A percentile compares a stretch with the other conserved stretches of the same genome.
phyloP scores from a whole-genome alignment of 140 eudicot species.

The Ambrosia hybrid region DNA sequence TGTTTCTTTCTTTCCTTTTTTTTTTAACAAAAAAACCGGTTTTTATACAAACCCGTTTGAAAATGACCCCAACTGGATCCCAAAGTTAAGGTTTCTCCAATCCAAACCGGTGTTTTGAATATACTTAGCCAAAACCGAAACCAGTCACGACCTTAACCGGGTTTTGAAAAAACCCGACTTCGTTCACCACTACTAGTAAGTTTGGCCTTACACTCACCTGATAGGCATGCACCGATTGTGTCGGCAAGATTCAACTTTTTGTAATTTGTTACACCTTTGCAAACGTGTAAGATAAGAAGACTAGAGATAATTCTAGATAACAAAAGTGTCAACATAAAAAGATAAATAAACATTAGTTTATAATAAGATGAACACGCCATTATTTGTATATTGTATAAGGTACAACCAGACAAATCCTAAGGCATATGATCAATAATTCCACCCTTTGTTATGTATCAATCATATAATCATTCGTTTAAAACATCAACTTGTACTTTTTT shows the following conservation, averaged over 20 bases:
- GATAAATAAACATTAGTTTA: neutral
- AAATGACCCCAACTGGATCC: no score
- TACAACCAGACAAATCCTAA: neutral
- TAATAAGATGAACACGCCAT: conserved; percentile 7
- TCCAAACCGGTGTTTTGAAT: no score
- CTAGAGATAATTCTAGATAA: neutral
- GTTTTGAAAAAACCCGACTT: no score
- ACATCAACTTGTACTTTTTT: neutral
- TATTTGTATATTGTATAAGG: neutral
- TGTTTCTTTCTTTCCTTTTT: no score
- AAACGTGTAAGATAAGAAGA: neutral
- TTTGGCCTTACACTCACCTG: no score
- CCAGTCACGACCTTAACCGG: no score
- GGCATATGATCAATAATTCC: neutral
- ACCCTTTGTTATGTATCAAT: conserved; percentile 11
- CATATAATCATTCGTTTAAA: neutral
- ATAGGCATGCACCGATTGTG: neutral
- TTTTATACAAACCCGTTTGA: no score
- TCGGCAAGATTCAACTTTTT: neutral
- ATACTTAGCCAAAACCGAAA: no score
- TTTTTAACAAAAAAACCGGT: no score
- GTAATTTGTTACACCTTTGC: neutral
- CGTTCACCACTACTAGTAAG: no score
- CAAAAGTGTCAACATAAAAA: neutral
- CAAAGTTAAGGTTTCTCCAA: no score